Evolutionary conservation across 805 yeast species (phyloP), one percentile per base, ranked within the genome.

Genomic region (Starmera amethionina): DNA sequence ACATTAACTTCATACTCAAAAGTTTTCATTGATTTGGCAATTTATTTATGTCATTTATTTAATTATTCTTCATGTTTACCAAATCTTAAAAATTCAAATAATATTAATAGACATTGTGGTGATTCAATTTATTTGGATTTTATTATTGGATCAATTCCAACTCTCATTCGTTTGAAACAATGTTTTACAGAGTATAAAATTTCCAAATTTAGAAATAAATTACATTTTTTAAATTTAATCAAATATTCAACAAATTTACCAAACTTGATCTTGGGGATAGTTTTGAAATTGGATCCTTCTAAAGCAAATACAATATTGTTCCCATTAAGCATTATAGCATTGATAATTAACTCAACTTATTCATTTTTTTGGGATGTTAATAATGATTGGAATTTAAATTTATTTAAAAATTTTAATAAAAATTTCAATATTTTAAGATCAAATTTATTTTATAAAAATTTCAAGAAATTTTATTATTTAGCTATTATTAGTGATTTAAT

Each of bases 311-410:
- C 27, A 16, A 42, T 40, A 8, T 45, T 33, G 37, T 48, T 25
- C 3, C 35, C 32, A 8, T 32, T 60, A 3, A 62, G 65, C 57
- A 50, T 57, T 13, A 43, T 63, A 49, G 63, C 64, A 50, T 77
- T 71, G 43, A 52, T 79, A 1, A 51, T 83, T 33, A 87, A 84
- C 55, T 82, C 97, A 0, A 51, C 75, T 0, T 93, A 83, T 58
- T 73, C 95, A 13, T 83, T 86, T 44, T 63, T 76, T 41, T 93
- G 99, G 99, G 99, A 93, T 59, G 60, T 90, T 11, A 72, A 72
- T 38, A 76, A 77, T 71, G 99, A 93, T 63, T 93, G 98, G 98
- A 77, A 78, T 35, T 67, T 87, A 37, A 71, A 72, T 10, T 51
- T 82, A 8, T 66, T 82, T 50, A 67, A 65, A 35, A 45, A 44